Evolutionary conservation across 805 yeast genomes (phyloP).

Genomic region (Saturnispora saitoi): DNA sequence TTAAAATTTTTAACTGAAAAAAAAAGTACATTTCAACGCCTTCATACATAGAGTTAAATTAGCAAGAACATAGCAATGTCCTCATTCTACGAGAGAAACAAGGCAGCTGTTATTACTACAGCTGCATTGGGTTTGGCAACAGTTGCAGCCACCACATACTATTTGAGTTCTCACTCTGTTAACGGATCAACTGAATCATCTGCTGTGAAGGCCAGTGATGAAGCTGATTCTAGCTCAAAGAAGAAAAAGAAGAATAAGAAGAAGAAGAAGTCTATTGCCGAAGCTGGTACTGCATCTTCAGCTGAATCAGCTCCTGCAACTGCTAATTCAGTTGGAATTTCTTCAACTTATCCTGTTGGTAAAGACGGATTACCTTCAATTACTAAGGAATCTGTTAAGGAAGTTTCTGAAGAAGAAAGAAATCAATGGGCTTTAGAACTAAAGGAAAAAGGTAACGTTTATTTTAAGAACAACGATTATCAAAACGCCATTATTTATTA

Average conservation of each 20-base stretch:
- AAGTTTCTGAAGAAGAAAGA: slow-evolving; percentile 43
- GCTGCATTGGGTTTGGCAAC: slow-evolving; percentile 45
- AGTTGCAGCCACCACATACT: slow-evolving; percentile 38
- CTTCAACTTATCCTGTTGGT: slow-evolving; percentile 41
- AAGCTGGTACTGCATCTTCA: slow-evolving; percentile 12
- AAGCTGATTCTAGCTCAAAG: slow-evolving; percentile 17
- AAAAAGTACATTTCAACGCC: neutral
- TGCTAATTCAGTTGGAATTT: neutral
- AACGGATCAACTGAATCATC: slow-evolving; percentile 14
- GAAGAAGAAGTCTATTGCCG: slow-evolving; percentile 31
- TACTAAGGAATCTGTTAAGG: slow-evolving; percentile 36
- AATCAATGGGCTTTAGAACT: slow-evolving; percentile 62
- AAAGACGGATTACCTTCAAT: slow-evolving; percentile 51
- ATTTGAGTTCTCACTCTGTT: slow-evolving; percentile 27
- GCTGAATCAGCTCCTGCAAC: slow-evolving; percentile 12
- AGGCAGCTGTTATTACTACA: slow-evolving; percentile 40
- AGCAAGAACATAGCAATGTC: slow-evolving; percentile 1
- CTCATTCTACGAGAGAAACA: slow-evolving; percentile 40
- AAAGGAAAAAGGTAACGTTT: slow-evolving; percentile 84
- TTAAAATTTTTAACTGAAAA: neutral
- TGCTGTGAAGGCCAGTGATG: slow-evolving; percentile 6
- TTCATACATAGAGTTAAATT: neutral
- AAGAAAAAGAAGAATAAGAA: slow-evolving; percentile 33
- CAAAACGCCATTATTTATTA: slow-evolving; percentile 74
- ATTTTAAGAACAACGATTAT: slow-evolving; percentile 61